Evolutionary conservation across 2,329 filamentous ascomycete genomes (phyloP).

Genomic region (Graphilbum ipis-grandicollis): DNA sequence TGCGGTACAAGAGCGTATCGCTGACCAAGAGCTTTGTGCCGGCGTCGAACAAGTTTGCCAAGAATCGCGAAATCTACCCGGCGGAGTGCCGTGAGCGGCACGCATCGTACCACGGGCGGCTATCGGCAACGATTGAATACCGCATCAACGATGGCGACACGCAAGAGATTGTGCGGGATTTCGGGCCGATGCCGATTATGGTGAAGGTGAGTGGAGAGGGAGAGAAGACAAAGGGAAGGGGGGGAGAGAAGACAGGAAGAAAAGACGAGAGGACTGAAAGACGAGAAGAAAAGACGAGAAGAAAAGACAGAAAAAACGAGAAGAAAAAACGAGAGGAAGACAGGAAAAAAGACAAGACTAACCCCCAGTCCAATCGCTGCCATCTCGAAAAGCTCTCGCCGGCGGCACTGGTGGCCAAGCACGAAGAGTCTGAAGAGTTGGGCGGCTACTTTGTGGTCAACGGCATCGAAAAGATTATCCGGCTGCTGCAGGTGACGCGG

Average conservation of each 20-base stretch:
- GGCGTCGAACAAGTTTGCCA: constrained; percentile 65
- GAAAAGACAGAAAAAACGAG: too few relatives aligned
- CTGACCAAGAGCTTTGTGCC: constrained; percentile 71
- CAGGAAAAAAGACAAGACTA: too few relatives aligned
- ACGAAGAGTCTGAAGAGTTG: constrained; percentile 91
- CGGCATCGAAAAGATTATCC: constrained; percentile 91
- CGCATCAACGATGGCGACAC: constrained; percentile 75
- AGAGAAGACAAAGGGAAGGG: too few relatives aligned
- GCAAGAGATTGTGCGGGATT: constrained; percentile 64
- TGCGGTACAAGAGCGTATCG: constrained; percentile 66
- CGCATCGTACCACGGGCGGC: constrained; percentile 73
- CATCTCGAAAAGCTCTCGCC: constrained; percentile 79
- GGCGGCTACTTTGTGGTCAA: constrained; percentile 97
- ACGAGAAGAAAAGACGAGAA: too few relatives aligned
- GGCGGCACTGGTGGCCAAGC: constrained; percentile 61
- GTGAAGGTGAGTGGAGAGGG: constrained; percentile 20
- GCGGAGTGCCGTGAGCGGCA: constrained; percentile 91
- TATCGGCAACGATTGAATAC: constrained; percentile 72
- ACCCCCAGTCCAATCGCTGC: constrained; percentile 63
- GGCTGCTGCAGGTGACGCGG: constrained; percentile 75
- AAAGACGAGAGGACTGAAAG: too few relatives aligned
- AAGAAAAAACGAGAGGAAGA: too few relatives aligned
- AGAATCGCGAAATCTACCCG: constrained; percentile 72
- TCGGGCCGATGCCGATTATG: constrained; percentile 88
- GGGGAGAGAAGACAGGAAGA: too few relatives aligned